Evolutionary conservation across 176 grass and related monocot species (phyloP).

Genomic region (Oryza glaberrima): DNA sequence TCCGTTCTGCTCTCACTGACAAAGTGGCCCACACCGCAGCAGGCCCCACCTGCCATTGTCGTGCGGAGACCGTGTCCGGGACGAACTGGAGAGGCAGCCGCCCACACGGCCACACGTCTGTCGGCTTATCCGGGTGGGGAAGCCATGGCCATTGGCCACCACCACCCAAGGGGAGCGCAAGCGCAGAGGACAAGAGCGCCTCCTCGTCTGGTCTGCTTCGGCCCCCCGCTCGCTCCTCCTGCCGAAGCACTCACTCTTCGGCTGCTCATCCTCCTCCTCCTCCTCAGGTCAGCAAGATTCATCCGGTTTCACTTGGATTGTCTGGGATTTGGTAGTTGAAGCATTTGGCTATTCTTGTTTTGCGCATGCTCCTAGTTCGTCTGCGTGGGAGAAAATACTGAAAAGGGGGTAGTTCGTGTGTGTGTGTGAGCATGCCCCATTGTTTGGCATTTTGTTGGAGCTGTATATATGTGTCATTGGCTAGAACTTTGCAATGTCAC

Average conservation of each 20-base stretch:
- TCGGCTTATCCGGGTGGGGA: slow-evolving; percentile 31
- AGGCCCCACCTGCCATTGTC: slow-evolving; percentile 18
- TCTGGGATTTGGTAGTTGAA: background rate
- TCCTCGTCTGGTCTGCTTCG: background rate
- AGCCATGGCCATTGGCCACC: slow-evolving; percentile 6
- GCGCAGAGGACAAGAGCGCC: slow-evolving; percentile 13
- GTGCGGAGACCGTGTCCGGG: background rate
- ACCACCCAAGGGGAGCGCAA: slow-evolving; percentile 36
- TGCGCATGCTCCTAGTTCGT: background rate
- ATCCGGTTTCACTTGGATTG: background rate
- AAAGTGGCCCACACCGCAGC: background rate
- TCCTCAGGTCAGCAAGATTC: slow-evolving; percentile 38
- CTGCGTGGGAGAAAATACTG: background rate
- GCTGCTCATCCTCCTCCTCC: slow-evolving; percentile 1
- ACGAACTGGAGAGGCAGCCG: slow-evolving; percentile 11
- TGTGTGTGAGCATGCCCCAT: background rate
- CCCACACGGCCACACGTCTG: background rate
- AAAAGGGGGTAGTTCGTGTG: background rate
- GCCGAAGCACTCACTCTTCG: slow-evolving; percentile 17
- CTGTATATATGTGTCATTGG: background rate
- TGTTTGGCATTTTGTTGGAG: slow-evolving; percentile 11
- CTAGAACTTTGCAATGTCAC: background rate
- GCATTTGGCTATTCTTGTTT: slow-evolving; percentile 5
- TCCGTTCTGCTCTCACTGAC: background rate
- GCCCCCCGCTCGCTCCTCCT: background rate